These are phyloP conservation scores for Candida nanaspora DNA, from an alignment of 805 yeast genomes.

Conservation along the genomic window DNA sequence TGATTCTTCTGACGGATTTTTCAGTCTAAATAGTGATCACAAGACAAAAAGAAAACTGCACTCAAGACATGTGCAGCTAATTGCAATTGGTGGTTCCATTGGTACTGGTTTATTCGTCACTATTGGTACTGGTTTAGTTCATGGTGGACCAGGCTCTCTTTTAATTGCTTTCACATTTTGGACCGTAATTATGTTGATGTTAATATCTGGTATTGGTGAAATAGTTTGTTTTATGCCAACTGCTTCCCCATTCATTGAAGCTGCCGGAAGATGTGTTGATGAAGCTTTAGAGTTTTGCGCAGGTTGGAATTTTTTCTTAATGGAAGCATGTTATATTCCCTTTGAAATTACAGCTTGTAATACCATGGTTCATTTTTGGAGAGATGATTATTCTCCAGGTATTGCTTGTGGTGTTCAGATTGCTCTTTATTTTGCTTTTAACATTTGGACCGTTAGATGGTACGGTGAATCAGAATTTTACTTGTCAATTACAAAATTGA, in stretches of 20 bases:
- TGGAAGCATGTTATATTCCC: slow-evolving; percentile 40
- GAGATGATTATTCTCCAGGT: slow-evolving; percentile 40
- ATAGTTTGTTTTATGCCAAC: slow-evolving; percentile 31
- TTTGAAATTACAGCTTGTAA: slow-evolving; percentile 43
- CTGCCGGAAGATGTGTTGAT: slow-evolving; percentile 32
- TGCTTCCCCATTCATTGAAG: slow-evolving; percentile 29
- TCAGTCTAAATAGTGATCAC: slow-evolving; percentile 4
- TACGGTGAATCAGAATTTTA: slow-evolving; percentile 48
- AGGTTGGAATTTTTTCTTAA: slow-evolving; percentile 32
- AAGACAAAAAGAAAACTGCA: slow-evolving; percentile 25
- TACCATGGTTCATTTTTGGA: slow-evolving; percentile 48
- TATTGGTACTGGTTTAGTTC: slow-evolving; percentile 26
- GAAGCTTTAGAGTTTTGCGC: slow-evolving; percentile 29
- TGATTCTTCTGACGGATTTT: background rate
- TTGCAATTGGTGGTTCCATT: slow-evolving; percentile 34
- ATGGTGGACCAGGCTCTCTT: slow-evolving; percentile 30
- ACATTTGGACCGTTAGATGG: slow-evolving; percentile 39
- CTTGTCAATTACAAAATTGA: slow-evolving; percentile 37
- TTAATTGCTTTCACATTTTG: slow-evolving; percentile 26
- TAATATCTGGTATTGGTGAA: slow-evolving; percentile 29
- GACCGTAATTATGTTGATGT: slow-evolving; percentile 24
- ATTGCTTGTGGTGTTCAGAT: slow-evolving; percentile 37
- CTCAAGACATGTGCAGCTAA: slow-evolving; percentile 30
- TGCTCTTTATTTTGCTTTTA: slow-evolving; percentile 33
- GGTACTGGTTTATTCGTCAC: slow-evolving; percentile 33